Evolutionary conservation across 2,329 filamentous ascomycete genomes (phyloP), one percentile per base, ranked within the genome.

Genomic region (Nemania sp.): DNA sequence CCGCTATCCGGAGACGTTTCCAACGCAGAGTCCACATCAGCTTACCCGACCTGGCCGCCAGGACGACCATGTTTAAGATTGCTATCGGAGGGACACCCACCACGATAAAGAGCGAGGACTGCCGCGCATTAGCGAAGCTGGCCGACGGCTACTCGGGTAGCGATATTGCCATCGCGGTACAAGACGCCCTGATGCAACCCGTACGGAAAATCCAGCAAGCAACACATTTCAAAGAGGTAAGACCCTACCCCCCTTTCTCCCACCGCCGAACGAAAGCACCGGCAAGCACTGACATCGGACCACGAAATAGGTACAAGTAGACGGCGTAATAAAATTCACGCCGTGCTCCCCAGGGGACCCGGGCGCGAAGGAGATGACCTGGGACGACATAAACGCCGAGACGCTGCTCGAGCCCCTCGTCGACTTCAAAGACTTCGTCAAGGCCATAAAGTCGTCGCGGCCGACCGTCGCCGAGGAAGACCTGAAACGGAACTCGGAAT

Each of bases 161-260:
- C 65, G 95, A 99, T 85, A 98, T 99, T 69, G 87, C 85, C 71
- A 98, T 98, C 72, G 92, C 92, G 3, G 95, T 98, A 18, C 95
- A 99, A 76, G 91, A 96, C 74, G 95, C 95, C 0, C 80, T 99
- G 40, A 99, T 99, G 95, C 92, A 97, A 73, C 96, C 95, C 1
- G 91, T 99, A 63, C 85, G 95, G 64, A 96, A 97, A 78, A 98
- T 99, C 68, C 89, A 98, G 75, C 96, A 93, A 65, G 94, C 95
- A 17, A 99, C 95, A 54, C 95, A 99, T 79, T 99, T 98, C 79
- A 97, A 97, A 77, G 89, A 90, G 80, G 94, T 94, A 81, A 46
- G 79, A 32, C 5, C 15, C 9, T 32, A 15, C 3, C 5, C 35
- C 4, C 35, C 35, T 39, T 39, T 39, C 35, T 39, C 12, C 32